phyloP scores from a whole-genome alignment of 495 filamentous ascomycete species.

The Penicillium riverlandense region DNA sequence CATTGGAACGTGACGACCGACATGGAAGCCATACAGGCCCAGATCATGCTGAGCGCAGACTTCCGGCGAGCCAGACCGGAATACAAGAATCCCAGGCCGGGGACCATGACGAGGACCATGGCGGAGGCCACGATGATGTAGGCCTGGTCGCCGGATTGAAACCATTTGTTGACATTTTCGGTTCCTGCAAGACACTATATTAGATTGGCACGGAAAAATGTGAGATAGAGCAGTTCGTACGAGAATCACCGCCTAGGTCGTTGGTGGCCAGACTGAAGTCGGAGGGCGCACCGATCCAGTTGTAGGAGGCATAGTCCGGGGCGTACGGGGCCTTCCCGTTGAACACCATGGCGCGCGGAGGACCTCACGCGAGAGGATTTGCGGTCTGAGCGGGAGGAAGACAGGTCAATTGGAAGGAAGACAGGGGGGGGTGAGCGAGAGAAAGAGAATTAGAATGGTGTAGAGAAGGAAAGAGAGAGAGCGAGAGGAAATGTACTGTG shows the following conservation, averaged over 20 bases:
- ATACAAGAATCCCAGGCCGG: constrained; percentile 65
- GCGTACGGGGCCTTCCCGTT: constrained; percentile 25
- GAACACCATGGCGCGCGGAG: constrained; percentile 15
- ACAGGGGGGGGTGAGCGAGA: background rate
- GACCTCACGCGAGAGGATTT: constrained; percentile 3
- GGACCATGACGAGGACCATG: constrained; percentile 92
- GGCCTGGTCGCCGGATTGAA: constrained; percentile 61
- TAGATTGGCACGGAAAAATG: background rate
- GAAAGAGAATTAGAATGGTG: constrained; percentile 3
- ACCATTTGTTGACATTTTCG: constrained; percentile 90
- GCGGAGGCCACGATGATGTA: constrained; percentile 88
- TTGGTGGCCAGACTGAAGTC: constrained; percentile 67
- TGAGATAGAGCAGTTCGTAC: constrained; percentile 45
- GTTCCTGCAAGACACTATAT: constrained; percentile 32
- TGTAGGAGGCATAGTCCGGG: constrained; percentile 57
- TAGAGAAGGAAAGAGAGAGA: background rate
- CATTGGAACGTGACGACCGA: constrained; percentile 66
- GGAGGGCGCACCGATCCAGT: constrained; percentile 72
- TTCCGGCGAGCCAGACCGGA: constrained; percentile 59
- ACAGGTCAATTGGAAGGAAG: background rate
- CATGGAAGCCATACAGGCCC: constrained; percentile 59
- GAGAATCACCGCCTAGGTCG: constrained; percentile 68
- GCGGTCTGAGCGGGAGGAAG: background rate
- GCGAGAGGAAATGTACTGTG: background rate
- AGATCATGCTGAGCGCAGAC: constrained; percentile 63